Percentiles rank a stretch among this genome's conserved stretches.
Conservation (phyloP, 148 eudicot genomes). For the Vaccinium myrtillus region DNA sequence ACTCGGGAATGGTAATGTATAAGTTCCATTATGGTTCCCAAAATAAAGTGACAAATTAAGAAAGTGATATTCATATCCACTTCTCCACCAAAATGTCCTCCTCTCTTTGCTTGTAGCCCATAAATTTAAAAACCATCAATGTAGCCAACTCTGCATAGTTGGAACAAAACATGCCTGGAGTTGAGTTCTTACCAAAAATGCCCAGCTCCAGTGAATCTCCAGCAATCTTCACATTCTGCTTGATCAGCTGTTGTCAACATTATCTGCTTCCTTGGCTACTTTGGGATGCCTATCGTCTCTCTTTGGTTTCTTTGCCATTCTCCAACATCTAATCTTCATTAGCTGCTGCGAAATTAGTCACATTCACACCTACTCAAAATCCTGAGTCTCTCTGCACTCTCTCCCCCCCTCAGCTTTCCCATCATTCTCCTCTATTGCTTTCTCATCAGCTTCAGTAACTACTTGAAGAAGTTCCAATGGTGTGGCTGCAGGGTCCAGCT, state of each 20-base stretch:
- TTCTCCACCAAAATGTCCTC: constrained; percentile 5
- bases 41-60: constrained; percentile 14
- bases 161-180: neutral
- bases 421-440: constrained; percentile 2
- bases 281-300: neutral
- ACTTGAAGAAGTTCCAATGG: constrained; percentile 46
- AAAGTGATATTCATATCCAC: constrained; percentile 1
- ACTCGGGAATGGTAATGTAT: neutral
- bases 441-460: constrained; percentile 21
- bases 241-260: neutral
- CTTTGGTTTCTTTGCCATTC: neutral
- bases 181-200: constrained; percentile 11
- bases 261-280: constrained; percentile 17
- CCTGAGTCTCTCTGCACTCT: neutral
- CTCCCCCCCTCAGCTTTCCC: neutral
- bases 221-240: neutral
- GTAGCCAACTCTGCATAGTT: neutral
- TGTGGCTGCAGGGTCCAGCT: constrained; percentile 62
- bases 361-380: constrained; percentile 1
- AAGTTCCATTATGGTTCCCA: neutral
- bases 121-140: neutral
- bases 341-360: neutral
- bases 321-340: neutral
- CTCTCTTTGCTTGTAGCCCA: neutral
- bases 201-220: constrained; percentile 1